phyloP scores from a whole-genome alignment of 192 early-diverging fungal species.

The Neocallimastix lanati region DNA sequence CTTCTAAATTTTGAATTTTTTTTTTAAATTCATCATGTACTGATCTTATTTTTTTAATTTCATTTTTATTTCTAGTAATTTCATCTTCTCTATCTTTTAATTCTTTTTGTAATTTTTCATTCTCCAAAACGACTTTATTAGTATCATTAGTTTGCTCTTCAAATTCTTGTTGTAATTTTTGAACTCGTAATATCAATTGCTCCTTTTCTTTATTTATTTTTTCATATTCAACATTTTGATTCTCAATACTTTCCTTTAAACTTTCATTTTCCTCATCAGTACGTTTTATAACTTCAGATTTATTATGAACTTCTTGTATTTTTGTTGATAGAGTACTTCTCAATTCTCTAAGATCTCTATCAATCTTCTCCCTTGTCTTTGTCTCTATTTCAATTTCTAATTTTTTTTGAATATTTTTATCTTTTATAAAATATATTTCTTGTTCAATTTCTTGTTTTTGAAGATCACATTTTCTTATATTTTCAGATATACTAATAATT shows the following conservation, averaged over 20 bases:
- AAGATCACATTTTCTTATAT: conserved; percentile 23
- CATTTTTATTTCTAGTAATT: conserved; percentile 15
- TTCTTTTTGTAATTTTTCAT: conserved; percentile 15
- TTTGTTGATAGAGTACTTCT: conserved; percentile 33
- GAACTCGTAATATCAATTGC: conserved; percentile 15
- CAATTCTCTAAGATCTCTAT: conserved; percentile 32
- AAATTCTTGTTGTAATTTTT: conserved; percentile 33
- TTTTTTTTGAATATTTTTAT: conserved; percentile 31
- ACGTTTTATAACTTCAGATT: conserved; percentile 37
- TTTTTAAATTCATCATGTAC: conserved; percentile 27
- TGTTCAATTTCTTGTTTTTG: conserved; percentile 25
- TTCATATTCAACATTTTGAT: conserved; percentile 28
- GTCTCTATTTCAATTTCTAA: conserved; percentile 33
- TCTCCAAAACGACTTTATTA: conserved; percentile 23
- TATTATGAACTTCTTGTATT: conserved; percentile 33
- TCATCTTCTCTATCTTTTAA: conserved; percentile 20
- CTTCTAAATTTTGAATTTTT: conserved; percentile 32
- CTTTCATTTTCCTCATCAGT: conserved; percentile 32
- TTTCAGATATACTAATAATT: conserved; percentile 26
- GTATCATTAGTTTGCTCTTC: conserved; percentile 31
- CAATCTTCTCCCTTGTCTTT: conserved; percentile 34
- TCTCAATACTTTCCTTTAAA: conserved; percentile 28
- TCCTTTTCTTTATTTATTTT: conserved; percentile 35
- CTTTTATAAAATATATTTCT: conserved; percentile 35
- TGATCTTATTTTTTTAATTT: conserved; percentile 24